Conservation (phyloP, 2,329 filamentous ascomycete species). For the Xylariaceae sp. region DNA sequence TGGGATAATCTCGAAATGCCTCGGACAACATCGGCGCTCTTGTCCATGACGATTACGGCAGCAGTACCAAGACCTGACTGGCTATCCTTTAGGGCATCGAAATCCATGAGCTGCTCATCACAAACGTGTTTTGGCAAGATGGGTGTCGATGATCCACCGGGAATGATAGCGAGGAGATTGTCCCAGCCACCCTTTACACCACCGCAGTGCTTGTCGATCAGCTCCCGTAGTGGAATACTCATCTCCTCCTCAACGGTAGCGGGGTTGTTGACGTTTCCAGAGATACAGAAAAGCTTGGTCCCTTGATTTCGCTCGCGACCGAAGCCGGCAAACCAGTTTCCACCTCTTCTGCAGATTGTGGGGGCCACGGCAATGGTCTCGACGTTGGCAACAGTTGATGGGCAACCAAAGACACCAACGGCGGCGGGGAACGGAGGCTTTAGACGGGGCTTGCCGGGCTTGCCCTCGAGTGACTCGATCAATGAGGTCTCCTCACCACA, state of each 20-base stretch:
- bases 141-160: slow-evolving; percentile 92
- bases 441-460: slow-evolving; percentile 95
- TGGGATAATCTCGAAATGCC: slow-evolving; percentile 88
- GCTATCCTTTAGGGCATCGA: slow-evolving; percentile 95
- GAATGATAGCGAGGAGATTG: slow-evolving; percentile 91
- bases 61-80: slow-evolving; percentile 96
- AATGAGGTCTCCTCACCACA: slow-evolving; percentile 97
- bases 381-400: slow-evolving; percentile 96
- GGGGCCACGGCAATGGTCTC: slow-evolving; percentile 95
- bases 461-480: slow-evolving; percentile 97
- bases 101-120: slow-evolving; percentile 97
- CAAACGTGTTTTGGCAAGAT: slow-evolving; percentile 87
- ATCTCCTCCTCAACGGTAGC: slow-evolving; percentile 98
- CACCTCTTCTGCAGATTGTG: slow-evolving; percentile 90
- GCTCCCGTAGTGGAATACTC: slow-evolving; percentile 91
- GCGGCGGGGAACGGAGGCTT: slow-evolving; percentile 98
- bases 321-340: slow-evolving; percentile 88
- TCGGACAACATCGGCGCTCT: slow-evolving; percentile 92
- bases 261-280: slow-evolving; percentile 97
- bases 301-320: slow-evolving; percentile 94
- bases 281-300: slow-evolving; percentile 98
- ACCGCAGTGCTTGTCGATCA: slow-evolving; percentile 98
- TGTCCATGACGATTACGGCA: slow-evolving; percentile 98
- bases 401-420: slow-evolving; percentile 96
- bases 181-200: slow-evolving; percentile 97